These are phyloP conservation scores for Daldinia sp. DNA, from an alignment of 2,329 filamentous ascomycete genomes.

Conservation along the genomic window DNA sequence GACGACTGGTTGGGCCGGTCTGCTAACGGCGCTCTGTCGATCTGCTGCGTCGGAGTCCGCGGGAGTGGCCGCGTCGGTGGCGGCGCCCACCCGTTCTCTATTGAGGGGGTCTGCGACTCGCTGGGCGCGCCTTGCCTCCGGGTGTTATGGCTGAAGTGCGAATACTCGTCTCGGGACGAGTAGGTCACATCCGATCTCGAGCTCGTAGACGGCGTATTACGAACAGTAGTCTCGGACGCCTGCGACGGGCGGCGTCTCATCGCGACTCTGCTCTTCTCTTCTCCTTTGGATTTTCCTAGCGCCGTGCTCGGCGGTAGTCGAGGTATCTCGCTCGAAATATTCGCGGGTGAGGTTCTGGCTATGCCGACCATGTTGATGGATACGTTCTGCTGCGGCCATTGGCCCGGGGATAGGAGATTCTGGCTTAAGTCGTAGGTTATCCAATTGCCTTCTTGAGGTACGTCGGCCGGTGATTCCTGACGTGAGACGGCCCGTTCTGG, in stretches of 20 bases:
- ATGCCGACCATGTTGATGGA: slow-evolving; percentile 35
- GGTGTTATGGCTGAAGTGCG: slow-evolving; percentile 35
- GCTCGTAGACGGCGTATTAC: slow-evolving; percentile 37
- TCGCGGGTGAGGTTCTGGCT: slow-evolving; percentile 28
- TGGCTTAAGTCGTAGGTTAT: slow-evolving; percentile 33
- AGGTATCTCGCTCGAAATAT: slow-evolving; percentile 40
- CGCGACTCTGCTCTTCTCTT: slow-evolving; percentile 31
- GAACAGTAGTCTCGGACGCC: slow-evolving; percentile 31
- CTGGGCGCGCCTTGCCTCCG: slow-evolving; percentile 37
- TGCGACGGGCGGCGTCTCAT: slow-evolving; percentile 27
- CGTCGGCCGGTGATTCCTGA: slow-evolving; percentile 14
- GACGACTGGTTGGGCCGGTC: slow-evolving; percentile 36
- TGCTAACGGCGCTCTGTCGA: slow-evolving; percentile 29
- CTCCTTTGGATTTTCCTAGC: slow-evolving; percentile 25
- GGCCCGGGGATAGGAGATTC: slow-evolving; percentile 42
- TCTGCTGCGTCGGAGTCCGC: slow-evolving; percentile 43
- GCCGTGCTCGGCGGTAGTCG: slow-evolving; percentile 35
- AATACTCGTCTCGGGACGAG: slow-evolving; percentile 38
- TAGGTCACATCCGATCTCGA: slow-evolving; percentile 36
- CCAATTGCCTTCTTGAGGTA: slow-evolving; percentile 43
- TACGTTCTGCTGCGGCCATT: slow-evolving; percentile 43
- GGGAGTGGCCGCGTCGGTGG: slow-evolving; percentile 39
- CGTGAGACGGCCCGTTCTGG: slow-evolving; percentile 14
- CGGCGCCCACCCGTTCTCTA: slow-evolving; percentile 33
- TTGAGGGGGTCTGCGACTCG: slow-evolving; percentile 41